Percentiles rank a stretch among this genome's conserved stretches.
phyloP scores from a whole-genome alignment of 1,284 basidiomycete species.

The Anthracocystis walkeri region DNA sequence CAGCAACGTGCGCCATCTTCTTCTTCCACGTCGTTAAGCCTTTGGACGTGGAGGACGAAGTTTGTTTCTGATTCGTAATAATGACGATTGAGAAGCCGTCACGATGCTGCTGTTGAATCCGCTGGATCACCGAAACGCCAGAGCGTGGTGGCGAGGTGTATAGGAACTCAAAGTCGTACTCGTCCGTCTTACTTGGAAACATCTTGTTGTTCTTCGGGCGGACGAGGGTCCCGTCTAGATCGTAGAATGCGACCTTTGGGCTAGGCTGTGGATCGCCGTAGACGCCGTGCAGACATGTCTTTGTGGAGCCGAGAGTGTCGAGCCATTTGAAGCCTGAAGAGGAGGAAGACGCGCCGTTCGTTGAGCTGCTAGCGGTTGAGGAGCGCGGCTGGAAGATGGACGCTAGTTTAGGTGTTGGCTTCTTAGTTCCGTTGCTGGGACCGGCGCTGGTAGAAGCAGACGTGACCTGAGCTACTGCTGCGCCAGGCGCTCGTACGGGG shows the following conservation, averaged over 20 bases:
- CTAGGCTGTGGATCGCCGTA: conserved; percentile 33
- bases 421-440: background rate
- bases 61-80: conserved; percentile 59
- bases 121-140: conserved; percentile 14
- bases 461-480: background rate
- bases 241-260: conserved; percentile 54
- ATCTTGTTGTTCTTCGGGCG: conserved; percentile 48
- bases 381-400: conserved; percentile 42
- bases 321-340: conserved; percentile 32
- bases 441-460: background rate
- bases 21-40: conserved; percentile 50
- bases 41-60: conserved; percentile 15
- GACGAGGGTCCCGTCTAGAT: conserved; percentile 60
- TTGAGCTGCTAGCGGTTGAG: background rate
- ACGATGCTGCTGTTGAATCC: conserved; percentile 29
- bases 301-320: conserved; percentile 22
- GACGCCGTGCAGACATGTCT: conserved; percentile 40
- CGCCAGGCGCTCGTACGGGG: conserved; percentile 8
- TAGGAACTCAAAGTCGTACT: conserved; percentile 54
- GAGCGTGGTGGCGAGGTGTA: conserved; percentile 11
- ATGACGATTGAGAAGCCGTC: conserved; percentile 42
- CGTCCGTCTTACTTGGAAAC: conserved; percentile 51
- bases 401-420: conserved; percentile 29
- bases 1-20: conserved; percentile 51
- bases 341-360: conserved; percentile 10